These are phyloP conservation scores for Ceratobasidium sp. DNA, from an alignment of 1,284 basidiomycete genomes.

Conservation along the genomic window DNA sequence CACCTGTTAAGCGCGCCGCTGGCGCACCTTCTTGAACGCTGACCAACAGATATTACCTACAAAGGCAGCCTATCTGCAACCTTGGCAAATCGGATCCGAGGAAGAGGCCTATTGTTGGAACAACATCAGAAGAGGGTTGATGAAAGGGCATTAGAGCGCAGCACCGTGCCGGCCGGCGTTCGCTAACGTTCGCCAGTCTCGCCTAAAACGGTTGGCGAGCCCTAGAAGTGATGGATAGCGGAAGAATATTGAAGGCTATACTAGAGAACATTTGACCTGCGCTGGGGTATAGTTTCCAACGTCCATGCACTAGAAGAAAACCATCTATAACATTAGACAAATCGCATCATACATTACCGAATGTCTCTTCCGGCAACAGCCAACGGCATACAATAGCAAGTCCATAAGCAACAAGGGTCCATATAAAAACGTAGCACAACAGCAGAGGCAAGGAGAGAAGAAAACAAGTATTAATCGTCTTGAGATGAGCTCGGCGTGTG, in stretches of 20 bases:
- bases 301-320: too few species aligned
- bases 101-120: not conserved
- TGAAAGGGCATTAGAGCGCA: not conserved
- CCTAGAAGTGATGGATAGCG: not conserved
- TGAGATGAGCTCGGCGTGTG: constrained; percentile 30
- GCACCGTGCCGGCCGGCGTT: not conserved
- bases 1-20: not conserved
- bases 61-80: not conserved
- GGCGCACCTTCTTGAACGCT: not conserved
- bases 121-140: not conserved
- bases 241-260: too few species aligned
- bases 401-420: not conserved
- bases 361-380: not conserved
- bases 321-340: not conserved
- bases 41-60: not conserved
- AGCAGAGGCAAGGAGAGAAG: too few species aligned
- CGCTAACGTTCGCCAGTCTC: not conserved
- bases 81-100: not conserved
- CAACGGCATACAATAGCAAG: not conserved
- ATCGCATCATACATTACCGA: not conserved
- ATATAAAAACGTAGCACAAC: not conserved
- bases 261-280: not conserved
- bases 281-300: too few species aligned
- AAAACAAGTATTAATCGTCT: not conserved
- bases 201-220: not conserved